Evolutionary conservation across 306 rosid genomes (phyloP).

Genomic region (Leucaena leucocephala): DNA sequence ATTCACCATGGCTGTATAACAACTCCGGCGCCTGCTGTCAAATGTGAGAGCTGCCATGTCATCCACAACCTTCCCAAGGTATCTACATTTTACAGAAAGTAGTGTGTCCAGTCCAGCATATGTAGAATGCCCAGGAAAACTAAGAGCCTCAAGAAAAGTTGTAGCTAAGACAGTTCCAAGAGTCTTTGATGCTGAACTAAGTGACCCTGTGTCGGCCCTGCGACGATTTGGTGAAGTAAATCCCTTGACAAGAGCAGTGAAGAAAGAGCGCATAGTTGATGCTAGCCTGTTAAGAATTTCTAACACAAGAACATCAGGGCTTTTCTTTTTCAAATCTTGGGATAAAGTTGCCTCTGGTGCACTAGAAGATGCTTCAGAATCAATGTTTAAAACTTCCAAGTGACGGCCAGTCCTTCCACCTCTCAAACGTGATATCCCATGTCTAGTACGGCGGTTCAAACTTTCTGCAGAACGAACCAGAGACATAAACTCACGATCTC

Average conservation of each 20-base stretch:
- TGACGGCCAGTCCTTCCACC: constrained; percentile 92
- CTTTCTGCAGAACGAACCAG: constrained; percentile 89
- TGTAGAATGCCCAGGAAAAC: constrained; percentile 80
- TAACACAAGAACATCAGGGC: constrained; percentile 77
- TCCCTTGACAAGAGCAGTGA: constrained; percentile 91
- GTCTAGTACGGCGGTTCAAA: constrained; percentile 88
- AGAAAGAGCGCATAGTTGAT: constrained; percentile 82
- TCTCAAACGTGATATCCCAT: constrained; percentile 78
- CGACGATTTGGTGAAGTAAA: constrained; percentile 93
- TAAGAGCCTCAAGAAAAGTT: constrained; percentile 84
- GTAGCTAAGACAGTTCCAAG: constrained; percentile 91
- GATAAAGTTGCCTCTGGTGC: constrained; percentile 61
- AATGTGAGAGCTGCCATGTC: constrained; percentile 86
- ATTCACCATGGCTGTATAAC: constrained; percentile 82
- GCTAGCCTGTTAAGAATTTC: constrained; percentile 91
- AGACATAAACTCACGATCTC: constrained; percentile 90
- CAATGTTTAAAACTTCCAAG: constrained; percentile 74
- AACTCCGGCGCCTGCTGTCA: constrained; percentile 87
- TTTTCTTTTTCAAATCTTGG: constrained; percentile 90
- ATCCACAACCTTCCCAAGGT: constrained; percentile 92
- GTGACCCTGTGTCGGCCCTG: constrained; percentile 82
- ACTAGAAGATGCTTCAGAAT: constrained; percentile 70
- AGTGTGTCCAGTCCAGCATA: constrained; percentile 63
- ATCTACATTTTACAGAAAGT: constrained; percentile 89
- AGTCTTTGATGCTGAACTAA: constrained; percentile 83